Percentiles rank a stretch among this genome's conserved stretches.
These are phyloP conservation scores for Cystobasidium slooffiae DNA, from an alignment of 1,284 basidiomycete genomes.

Conservation along the genomic window DNA sequence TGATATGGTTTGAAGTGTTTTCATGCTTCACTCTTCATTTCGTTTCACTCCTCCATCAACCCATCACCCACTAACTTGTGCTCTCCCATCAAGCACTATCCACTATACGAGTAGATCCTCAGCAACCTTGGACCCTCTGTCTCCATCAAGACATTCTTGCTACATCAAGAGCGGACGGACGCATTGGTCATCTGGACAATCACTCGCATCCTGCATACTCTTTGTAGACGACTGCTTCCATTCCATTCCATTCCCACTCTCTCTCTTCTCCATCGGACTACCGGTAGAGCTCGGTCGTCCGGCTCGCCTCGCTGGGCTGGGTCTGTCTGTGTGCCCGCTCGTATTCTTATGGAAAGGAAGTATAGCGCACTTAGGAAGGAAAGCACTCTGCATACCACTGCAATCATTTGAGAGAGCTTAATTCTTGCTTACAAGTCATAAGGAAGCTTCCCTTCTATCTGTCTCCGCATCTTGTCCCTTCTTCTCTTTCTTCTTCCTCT, in stretches of 20 bases:
- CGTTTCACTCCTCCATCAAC: not conserved
- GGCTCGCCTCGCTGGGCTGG: not conserved
- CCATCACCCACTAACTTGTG: not conserved
- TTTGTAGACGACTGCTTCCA: not conserved
- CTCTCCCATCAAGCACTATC: not conserved
- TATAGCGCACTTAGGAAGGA: no score
- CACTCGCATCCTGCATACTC: not conserved
- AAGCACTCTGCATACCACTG: no score
- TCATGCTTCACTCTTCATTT: not conserved
- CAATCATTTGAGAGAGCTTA: no score
- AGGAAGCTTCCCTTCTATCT: not conserved
- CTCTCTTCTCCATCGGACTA: not conserved
- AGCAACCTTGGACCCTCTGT: not conserved
- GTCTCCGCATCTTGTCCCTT: not conserved
- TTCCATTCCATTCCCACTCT: not conserved
- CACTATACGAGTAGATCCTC: not conserved
- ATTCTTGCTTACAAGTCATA: no score
- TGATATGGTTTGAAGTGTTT: not conserved
- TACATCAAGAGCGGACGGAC: not conserved
- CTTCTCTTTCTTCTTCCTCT: not conserved
- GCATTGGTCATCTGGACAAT: not conserved
- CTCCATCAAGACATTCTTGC: not conserved
- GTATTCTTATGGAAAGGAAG: no score
- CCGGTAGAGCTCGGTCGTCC: not conserved
- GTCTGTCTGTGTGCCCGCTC: no score